A percentile compares a stretch with the other conserved stretches of the same genome.
Conservation (phyloP, 495 filamentous ascomycete genomes). For the Trypethelium eluteriae region DNA sequence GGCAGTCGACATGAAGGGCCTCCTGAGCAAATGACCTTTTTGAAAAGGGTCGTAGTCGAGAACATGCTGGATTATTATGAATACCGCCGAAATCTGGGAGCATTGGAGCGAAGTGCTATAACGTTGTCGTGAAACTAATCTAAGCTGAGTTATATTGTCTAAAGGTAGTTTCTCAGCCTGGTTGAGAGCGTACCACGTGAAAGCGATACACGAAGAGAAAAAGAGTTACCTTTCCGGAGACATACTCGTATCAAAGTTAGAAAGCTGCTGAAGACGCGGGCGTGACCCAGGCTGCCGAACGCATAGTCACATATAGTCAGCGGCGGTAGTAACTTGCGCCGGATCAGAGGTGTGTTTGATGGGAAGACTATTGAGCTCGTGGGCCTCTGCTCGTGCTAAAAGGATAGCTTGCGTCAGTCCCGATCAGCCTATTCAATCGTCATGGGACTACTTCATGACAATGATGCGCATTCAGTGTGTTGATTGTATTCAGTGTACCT, state of each 20-base stretch:
- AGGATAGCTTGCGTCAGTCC: too few relatives aligned
- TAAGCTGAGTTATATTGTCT: not conserved
- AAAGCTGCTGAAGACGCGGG: not conserved
- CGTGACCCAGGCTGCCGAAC: not conserved
- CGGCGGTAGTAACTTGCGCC: too few relatives aligned
- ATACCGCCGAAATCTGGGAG: not conserved
- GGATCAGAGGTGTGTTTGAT: too few relatives aligned
- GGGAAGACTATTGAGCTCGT: too few relatives aligned
- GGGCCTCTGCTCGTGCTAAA: too few relatives aligned
- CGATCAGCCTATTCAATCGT: too few relatives aligned
- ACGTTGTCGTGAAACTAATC: not conserved
- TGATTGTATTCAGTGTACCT: not conserved
- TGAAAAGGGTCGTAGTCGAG: constrained; percentile 56
- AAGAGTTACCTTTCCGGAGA: not conserved
- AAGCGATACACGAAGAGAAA: not conserved
- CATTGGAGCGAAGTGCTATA: not conserved
- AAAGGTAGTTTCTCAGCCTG: not conserved
- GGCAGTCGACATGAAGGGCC: constrained; percentile 47
- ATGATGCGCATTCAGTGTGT: not conserved
- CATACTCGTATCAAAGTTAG: not conserved
- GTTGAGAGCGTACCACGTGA: not conserved
- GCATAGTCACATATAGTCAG: not conserved
- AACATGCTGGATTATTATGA: constrained; percentile 48
- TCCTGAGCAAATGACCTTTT: constrained; percentile 56
- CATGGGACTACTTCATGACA: too few relatives aligned